Evolutionary conservation across 352 stramenopile species (phyloP), one percentile per base, ranked within the genome.

Genomic region (Pythium sukuiense): DNA sequence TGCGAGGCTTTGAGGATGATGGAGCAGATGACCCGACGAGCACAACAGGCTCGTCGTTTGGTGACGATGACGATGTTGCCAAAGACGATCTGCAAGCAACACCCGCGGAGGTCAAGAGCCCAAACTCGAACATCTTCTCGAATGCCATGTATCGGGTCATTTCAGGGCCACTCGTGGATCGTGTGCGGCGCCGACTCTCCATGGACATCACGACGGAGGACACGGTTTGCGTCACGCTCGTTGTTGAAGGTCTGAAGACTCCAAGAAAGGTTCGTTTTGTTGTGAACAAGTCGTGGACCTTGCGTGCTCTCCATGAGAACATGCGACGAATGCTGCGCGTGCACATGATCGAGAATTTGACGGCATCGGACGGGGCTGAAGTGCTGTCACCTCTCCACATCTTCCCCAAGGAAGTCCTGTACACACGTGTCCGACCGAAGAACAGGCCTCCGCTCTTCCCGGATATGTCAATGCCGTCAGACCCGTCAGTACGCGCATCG

Each of bases 81-180:
- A 75, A 84, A 35, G 70, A 64, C 9, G 65, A 71, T 1, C 20
- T 74, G 6, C 59, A 64, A 1, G 1, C 50, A 68, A 33, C 55
- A 39, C 18, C 56, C 20, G 29, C 20, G 12, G 67, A 65, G 45
- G 41, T 41, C 12, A 65, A 43, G n/a, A 66, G 57, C 20, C 66
- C 71, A 29, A 83, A 88, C 46, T 70, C 75, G 11, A 93, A 88
- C 61, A 92, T 90, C 41, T 92, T 93, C 68, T 92, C 85, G 6
- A 83, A 90, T 59, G 85, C 85, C 2, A 85, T 93, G 81, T 93
- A 92, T 59, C 81, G 85, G 55, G 85, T 93, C 14, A 90, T 93
- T 56, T 91, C 83, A 0, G 85, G 81, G 9, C 85, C 83, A 16
- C 67, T 93, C 5, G 85, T 89, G 30, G 83, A 93, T 77, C 83